Base-by-base conservation (phyloP, 192 early-diverging fungal genomes). In the Dissophora globulifera region DNA sequence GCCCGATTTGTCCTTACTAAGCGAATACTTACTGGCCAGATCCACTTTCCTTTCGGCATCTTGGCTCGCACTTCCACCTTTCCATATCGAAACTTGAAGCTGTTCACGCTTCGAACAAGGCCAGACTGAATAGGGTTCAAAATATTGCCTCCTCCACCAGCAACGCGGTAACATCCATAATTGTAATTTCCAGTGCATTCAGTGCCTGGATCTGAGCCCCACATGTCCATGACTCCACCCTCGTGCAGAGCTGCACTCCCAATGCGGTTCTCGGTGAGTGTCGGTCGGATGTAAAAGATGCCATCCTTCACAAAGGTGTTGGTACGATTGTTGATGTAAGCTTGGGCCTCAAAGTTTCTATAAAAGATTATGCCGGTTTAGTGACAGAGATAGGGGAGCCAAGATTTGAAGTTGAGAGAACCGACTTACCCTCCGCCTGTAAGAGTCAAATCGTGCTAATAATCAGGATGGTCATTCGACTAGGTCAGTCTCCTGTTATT, bases 71-170 rank as follows among this genome's bases (percentile, higher is more conserved):
- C 78, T 54, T 87, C 85, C 29, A 90, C 82, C 48, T 79, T 84
- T 12, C 88, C 89, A 54, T 76, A 90, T 19, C 79, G 59, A 35
- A 90, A 57, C 19, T 82, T 78, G 50, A 78, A 66, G 16, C 82
- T 76, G 17, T 86, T 59, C 25, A 75, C 53, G 11, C 81, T 79
- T 6, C 85, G 51, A 25, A 90, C 50, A 13, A 70, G 38, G 7
- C 86, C 88, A 1, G 83, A 85, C 56, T 87, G 85, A 46, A 90
- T 82, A 10, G 89, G 89, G 32, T 88, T 89, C 55, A 89, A 65
- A 33, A 81, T 84, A 48, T 84, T 81, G 5, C 67, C 81, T 29
- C 80, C 84, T 16, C 76, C 79, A 50, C 49, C 81, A 19, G 64
- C 80, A 55, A 74, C 66, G 35, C 69, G 70, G 52, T 80, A 67